Evolutionary conservation across 176 grass and related monocot species (phyloP), one percentile per base, ranked within the genome.

Genomic region (Oryza rufipogon): DNA sequence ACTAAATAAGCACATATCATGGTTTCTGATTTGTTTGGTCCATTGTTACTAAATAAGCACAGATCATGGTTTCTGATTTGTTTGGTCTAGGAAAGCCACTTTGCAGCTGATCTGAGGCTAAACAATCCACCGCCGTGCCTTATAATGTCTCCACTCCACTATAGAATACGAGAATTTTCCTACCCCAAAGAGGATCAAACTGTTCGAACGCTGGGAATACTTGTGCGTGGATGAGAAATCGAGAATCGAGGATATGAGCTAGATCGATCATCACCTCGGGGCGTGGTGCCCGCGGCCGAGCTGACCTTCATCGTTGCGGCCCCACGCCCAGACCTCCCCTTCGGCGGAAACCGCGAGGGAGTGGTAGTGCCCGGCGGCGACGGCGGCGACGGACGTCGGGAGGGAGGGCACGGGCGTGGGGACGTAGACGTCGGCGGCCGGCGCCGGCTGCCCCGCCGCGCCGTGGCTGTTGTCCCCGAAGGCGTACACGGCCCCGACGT

Each of bases 251-350:
- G 9, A 36, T 22, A 36, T 22, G 45, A 47, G n/a, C 41, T 61
- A 69, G 48, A 54, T 85, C 30, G 30, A 32, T 32, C 30, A 32
- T 32, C 75, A 93, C 91, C 88, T 93, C 36, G 74, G 73, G 13
- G 91, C 39, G 13, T 88, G 52, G 58, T 80, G 83, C 67, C 91
- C 77, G 58, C 91, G 88, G 33, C 95, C 92, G 32, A 98, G 88
- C 80, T 98, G 91, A 36, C 85, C 88, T 80, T 98, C 92, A 8
- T 93, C 83, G 80, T 98, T 98, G 67, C 95, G 92, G 44, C 92
- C 95, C 92, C 95, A 98, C 1, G 95, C 89, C 91, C 92, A 98
- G 61, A 98, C 85, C 46, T 98, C 89, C 17, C 91, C 95, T 11
- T 51, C 56, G 6, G 68, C 7, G 23, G 95, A 91, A 5, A 91